Evolutionary conservation across 2,329 filamentous ascomycete genomes (phyloP), one percentile per base, ranked within the genome.

Genomic region (Stylonectria norvegica): DNA sequence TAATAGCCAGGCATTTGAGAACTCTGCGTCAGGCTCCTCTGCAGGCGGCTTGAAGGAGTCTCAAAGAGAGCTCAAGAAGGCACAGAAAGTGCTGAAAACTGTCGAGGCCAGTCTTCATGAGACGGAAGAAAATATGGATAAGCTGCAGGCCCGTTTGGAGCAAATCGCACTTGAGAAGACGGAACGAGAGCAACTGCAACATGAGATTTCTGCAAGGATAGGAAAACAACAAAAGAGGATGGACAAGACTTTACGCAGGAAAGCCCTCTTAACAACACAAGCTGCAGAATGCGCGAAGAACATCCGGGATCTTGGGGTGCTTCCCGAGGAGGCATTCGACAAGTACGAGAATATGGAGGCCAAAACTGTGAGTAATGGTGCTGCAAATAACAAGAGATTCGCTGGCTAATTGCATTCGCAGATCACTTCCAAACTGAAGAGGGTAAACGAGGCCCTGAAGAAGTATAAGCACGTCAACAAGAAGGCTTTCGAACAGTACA

Each of bases 381-480:
- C 8, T n/a, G 20, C 25, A 30, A 5, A 18, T 6, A 7, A 6
- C 8, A 14, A 7, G 19, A 32, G 16, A 19, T 7, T 8, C 16
- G 7, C 2, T 7, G 9, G 31, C 52, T 57, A 37, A 57, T 20
- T 34, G 40, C 4, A 22, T 35, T 4, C 9, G 4, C 46, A 80
- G 73, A 79, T 80, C 43, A 71, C 72, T n/a, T 70, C 70, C 28
- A 83, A 84, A 41, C 79, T 97, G 17, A 89, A 93, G 68, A 94
- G 90, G 59, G 89, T 91, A 58, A 94, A 95, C 49, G 88, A 95
- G 55, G 83, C 86, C 0, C 74, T 97, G 39, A 97, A 97, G 70
- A 95, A 96, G 63, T 97, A 93, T 69, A 89, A 89, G 40, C 89
- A 96, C 58, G 90, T 98, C 69, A 98, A 98, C 78, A 98, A 97